Evolutionary conservation across 805 yeast species (phyloP).

Genomic region (Yarrowia sp.): DNA sequence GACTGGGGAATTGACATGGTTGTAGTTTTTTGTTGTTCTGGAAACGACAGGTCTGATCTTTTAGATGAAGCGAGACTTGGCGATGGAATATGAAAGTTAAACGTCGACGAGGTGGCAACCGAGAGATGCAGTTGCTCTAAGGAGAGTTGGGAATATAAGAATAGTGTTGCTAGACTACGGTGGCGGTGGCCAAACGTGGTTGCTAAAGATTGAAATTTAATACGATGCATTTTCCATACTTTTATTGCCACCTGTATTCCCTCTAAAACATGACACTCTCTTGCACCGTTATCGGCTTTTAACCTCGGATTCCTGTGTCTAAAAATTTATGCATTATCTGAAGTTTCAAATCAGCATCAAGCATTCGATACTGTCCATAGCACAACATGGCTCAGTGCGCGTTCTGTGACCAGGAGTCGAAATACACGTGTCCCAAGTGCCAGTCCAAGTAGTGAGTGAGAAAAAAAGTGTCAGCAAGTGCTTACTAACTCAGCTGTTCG

Average conservation of each 20-base stretch:
- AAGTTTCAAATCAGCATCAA: too few relatives aligned
- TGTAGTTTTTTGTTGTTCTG: not conserved
- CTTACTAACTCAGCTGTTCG: conserved; percentile 17
- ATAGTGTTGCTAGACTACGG: too few relatives aligned
- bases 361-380: too few relatives aligned
- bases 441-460: conserved; percentile 11
- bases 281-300: not conserved
- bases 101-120: not conserved
- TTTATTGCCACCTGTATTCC: too few relatives aligned
- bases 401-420: conserved; percentile 11
- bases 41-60: not conserved
- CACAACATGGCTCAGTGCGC: conserved; percentile 1
- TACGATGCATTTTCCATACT: too few relatives aligned
- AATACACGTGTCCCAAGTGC: conserved; percentile 22
- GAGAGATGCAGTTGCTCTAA: not conserved
- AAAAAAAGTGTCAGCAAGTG: not conserved
- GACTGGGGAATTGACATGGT: conserved; percentile 3
- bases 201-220: too few relatives aligned
- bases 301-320: not conserved
- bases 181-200: too few relatives aligned
- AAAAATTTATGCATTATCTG: not conserved
- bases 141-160: too few relatives aligned
- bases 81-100: conserved; percentile 9
- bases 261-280: not conserved
- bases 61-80: not conserved